Base-by-base conservation (phyloP, 2,329 filamentous ascomycete genomes). In the Periconia sp. region DNA sequence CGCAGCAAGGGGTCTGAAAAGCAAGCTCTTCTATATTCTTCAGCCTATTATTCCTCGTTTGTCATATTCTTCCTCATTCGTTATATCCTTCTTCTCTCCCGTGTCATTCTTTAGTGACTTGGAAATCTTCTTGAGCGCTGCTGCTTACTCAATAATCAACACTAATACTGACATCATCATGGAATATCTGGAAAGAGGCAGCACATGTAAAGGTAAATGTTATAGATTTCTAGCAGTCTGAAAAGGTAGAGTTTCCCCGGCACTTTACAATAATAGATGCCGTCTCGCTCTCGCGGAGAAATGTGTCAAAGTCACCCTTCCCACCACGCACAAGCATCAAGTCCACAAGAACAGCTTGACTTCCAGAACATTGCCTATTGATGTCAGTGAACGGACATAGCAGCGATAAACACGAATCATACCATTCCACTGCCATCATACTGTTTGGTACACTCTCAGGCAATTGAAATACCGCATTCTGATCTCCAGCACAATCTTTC, bases 381-480 rank as follows among this genome's bases (percentile, higher is more conserved):
- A 15, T 15, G 17, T 41, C n/a, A 41, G 30, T 23, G n/a, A 25
- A n/a, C 13, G 15, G 11, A 23, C 19, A 4, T 8, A n/a, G 24
- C 12, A 25, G 21, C 15, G 6, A 9, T 16, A 11, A 17, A 7
- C 5, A 16, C 16, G 13, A n/a, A n/a, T n/a, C n/a, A 9, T 41
- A 41, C 30, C 21, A 41, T 41, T 41, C 38, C 15, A 41, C 15
- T 11, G 21, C 17, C 4, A 25, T 25, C 12, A 36, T 12, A 17
- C 30, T 19, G 26, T 41, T 34, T 17, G 29, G 38, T 19, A 34
- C 29, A 24, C 21, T 33, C 8, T 23, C 12, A n/a, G 37, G 37
- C 21, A 40, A 12, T 24, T 8, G 16, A 30, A 40, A 40, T 17
- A 11, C 11, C 11, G 29, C 29, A 33, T 33, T 19, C 16, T 40